phyloP scores from a whole-genome alignment of 306 rosid genomes.

The Fagus crenata region DNA sequence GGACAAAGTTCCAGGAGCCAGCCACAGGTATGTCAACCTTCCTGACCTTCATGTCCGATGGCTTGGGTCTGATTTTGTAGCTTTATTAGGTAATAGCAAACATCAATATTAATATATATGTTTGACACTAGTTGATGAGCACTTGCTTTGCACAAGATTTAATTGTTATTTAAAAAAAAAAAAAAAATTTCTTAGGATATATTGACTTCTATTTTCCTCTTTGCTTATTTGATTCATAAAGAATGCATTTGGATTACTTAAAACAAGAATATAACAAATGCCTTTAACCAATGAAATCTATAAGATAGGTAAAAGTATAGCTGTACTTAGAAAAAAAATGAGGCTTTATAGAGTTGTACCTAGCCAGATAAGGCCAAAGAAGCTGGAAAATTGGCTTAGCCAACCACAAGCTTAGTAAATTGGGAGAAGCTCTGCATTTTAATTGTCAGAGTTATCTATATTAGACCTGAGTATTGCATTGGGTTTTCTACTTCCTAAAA shows the following conservation, averaged over 20 bases:
- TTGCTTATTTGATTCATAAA: too few species aligned
- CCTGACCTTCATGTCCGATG: neutral
- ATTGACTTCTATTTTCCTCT: neutral
- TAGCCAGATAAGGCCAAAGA: too few species aligned
- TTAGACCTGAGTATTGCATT: neutral
- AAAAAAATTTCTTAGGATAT: neutral
- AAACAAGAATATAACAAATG: neutral
- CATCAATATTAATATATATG: neutral
- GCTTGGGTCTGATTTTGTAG: constrained; percentile 1
- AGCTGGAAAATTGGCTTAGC: too few species aligned
- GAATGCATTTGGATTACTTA: neutral
- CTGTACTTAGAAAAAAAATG: too few species aligned
- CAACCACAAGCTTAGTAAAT: neutral
- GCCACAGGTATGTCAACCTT: constrained; percentile 26
- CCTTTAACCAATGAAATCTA: neutral
- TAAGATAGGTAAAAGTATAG: too few species aligned
- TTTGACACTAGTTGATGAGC: neutral
- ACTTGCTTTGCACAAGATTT: neutral
- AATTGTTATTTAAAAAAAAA: neutral
- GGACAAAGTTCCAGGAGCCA: constrained; percentile 32
- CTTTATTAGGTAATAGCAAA: neutral
- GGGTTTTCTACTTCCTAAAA: neutral
- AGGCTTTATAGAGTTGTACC: too few species aligned
- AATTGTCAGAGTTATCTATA: neutral
- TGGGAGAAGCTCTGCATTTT: neutral